Conservation (phyloP, 2,329 filamentous ascomycete genomes). For the Aspergillus texensis region DNA sequence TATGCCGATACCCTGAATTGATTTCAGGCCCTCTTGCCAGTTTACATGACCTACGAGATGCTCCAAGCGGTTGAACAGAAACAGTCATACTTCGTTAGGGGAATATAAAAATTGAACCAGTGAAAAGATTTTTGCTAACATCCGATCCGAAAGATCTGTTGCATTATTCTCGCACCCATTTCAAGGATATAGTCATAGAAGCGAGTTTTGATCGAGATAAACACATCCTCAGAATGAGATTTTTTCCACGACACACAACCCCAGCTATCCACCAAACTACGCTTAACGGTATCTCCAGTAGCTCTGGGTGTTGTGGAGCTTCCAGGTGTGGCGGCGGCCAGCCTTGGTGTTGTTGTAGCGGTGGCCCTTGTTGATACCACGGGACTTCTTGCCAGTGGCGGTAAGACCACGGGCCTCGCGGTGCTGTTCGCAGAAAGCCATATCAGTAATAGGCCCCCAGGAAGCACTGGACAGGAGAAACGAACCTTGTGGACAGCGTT, state of each 20-base stretch:
- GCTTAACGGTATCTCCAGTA: slow-evolving; percentile 92
- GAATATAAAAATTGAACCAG: slow-evolving; percentile 33
- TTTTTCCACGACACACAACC: slow-evolving; percentile 35
- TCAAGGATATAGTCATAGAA: slow-evolving; percentile 31
- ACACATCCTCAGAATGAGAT: slow-evolving; percentile 37
- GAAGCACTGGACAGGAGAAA: neutral
- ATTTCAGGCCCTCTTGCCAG: neutral
- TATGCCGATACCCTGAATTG: neutral
- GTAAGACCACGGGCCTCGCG: slow-evolving; percentile 97
- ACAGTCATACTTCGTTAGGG: slow-evolving; percentile 43
- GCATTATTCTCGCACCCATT: slow-evolving; percentile 40
- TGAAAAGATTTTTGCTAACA: slow-evolving; percentile 43
- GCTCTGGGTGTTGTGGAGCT: slow-evolving; percentile 98
- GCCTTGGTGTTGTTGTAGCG: slow-evolving; percentile 98
- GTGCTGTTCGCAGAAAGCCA: slow-evolving; percentile 60
- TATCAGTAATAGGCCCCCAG: slow-evolving; percentile 21
- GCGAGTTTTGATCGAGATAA: slow-evolving; percentile 37
- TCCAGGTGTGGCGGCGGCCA: slow-evolving; percentile 99
- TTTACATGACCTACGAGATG: slow-evolving; percentile 2
- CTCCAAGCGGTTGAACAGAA: slow-evolving; percentile 12
- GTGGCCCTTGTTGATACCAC: slow-evolving; percentile 99
- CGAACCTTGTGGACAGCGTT: slow-evolving; percentile 92
- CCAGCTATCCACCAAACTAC: slow-evolving; percentile 31
- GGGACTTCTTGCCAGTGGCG: slow-evolving; percentile 98
- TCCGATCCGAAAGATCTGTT: slow-evolving; percentile 39